phyloP scores from a whole-genome alignment of 345 rosid species.

The Linum usitatissimum region DNA sequence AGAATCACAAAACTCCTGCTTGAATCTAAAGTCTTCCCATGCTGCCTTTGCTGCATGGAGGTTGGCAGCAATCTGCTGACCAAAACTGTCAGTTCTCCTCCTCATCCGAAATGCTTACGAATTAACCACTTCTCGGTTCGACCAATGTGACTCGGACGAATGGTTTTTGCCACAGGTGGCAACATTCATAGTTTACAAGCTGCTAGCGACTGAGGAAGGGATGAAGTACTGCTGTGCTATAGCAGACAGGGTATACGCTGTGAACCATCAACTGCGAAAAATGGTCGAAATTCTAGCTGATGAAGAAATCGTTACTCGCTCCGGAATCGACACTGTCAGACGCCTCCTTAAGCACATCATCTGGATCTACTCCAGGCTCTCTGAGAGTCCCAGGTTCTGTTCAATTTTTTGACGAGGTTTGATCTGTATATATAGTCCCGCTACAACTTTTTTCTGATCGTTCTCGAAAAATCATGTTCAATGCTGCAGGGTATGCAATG shows the following conservation, averaged over 20 bases:
- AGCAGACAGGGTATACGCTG: slow-evolving; percentile 23
- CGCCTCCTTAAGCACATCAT: slow-evolving; percentile 26
- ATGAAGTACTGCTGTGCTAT: slow-evolving; percentile 30
- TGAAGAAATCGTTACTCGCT: neutral
- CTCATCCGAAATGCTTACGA: neutral
- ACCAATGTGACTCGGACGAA: too few species aligned
- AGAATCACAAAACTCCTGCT: slow-evolving; percentile 35
- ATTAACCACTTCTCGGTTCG: too few species aligned
- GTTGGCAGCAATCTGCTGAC: slow-evolving; percentile 28
- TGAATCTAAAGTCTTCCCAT: slow-evolving; percentile 29
- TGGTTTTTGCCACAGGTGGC: slow-evolving; percentile 29
- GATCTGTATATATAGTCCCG: too few species aligned
- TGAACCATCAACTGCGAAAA: slow-evolving; percentile 18
- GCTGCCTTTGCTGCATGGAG: slow-evolving; percentile 39
- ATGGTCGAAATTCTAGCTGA: slow-evolving; percentile 17
- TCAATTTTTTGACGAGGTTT: too few species aligned
- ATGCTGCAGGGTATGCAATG: slow-evolving; percentile 1
- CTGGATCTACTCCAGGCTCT: slow-evolving; percentile 38
- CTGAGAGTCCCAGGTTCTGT: slow-evolving; percentile 36
- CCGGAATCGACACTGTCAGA: slow-evolving; percentile 6
- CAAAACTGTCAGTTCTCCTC: slow-evolving; percentile 31
- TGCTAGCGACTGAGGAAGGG: slow-evolving; percentile 28
- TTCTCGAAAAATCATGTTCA: too few species aligned
- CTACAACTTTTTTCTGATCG: too few species aligned
- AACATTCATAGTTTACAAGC: slow-evolving; percentile 29